A percentile compares a stretch with the other conserved stretches of the same genome.
These are phyloP conservation scores for Hansenula sp. DNA, from an alignment of 1,139 yeast genomes.

Conservation along the genomic window DNA sequence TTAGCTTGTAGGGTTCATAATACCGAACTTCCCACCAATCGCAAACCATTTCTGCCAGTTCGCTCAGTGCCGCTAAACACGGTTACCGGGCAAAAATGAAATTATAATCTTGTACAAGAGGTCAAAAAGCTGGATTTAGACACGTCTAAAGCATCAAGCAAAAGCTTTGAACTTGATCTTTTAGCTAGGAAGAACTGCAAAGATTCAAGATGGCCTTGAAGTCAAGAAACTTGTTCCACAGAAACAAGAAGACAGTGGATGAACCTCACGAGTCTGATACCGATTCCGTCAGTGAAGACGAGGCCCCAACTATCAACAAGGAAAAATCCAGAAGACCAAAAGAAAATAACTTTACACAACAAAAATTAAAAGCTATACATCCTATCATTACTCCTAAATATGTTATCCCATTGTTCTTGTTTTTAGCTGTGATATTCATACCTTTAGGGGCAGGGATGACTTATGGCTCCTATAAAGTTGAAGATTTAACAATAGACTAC, in stretches of 20 bases:
- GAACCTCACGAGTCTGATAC: slow-evolving; percentile 30
- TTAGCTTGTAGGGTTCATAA: no score
- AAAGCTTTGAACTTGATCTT: no score
- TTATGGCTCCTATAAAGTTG: slow-evolving; percentile 71
- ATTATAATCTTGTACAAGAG: no score
- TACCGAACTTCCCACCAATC: not conserved
- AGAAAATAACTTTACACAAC: slow-evolving; percentile 63
- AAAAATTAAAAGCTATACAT: slow-evolving; percentile 49
- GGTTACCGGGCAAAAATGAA: not conserved
- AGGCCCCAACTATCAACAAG: slow-evolving; percentile 24
- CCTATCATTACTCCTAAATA: slow-evolving; percentile 92
- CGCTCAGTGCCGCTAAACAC: not conserved
- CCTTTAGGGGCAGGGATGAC: slow-evolving; percentile 92
- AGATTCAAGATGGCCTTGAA: slow-evolving; percentile 20
- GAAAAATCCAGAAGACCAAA: slow-evolving; percentile 45
- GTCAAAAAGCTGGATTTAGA: no score
- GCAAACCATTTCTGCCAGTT: not conserved
- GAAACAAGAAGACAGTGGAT: slow-evolving; percentile 14
- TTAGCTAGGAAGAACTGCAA: not conserved
- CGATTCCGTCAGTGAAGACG: slow-evolving; percentile 36
- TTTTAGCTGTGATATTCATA: slow-evolving; percentile 77
- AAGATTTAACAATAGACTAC: slow-evolving; percentile 80
- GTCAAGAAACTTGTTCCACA: slow-evolving; percentile 21
- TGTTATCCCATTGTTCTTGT: slow-evolving; percentile 75
- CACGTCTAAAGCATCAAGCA: no score